These are phyloP conservation scores for Pseudonitzschia pungens DNA, from an alignment of 108 stramenopile species.

Conservation along the genomic window DNA sequence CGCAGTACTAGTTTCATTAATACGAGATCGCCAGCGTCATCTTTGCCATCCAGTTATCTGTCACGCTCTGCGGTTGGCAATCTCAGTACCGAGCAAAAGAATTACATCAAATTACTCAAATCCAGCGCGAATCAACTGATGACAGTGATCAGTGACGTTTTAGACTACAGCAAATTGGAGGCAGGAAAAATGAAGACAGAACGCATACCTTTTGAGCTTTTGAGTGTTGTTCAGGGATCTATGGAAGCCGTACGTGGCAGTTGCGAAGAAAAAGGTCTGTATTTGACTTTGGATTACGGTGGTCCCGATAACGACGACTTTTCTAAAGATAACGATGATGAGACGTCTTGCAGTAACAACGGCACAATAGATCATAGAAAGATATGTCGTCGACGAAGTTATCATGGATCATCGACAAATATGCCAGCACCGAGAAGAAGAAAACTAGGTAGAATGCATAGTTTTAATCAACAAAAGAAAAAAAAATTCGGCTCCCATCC, in stretches of 20 bases:
- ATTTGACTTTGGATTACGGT: conserved; percentile 21
- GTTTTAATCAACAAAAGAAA: background rate
- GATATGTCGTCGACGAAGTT: background rate
- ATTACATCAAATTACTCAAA: conserved; percentile 34
- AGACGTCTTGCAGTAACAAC: background rate
- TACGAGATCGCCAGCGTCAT: background rate
- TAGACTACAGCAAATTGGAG: conserved; percentile 55
- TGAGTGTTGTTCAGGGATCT: conserved; percentile 39
- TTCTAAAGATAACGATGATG: background rate
- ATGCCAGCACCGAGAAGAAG: background rate
- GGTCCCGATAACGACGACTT: background rate
- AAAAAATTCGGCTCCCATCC: background rate
- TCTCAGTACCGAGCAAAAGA: conserved; percentile 40
- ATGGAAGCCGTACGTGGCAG: conserved; percentile 35
- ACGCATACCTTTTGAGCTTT: conserved; percentile 41
- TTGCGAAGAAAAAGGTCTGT: conserved; percentile 33
- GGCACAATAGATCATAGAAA: background rate
- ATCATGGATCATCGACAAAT: background rate
- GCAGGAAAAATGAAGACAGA: conserved; percentile 57
- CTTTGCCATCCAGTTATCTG: background rate
- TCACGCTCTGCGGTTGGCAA: background rate
- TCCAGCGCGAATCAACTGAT: conserved; percentile 36
- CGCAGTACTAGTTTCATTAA: background rate
- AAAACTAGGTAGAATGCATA: conserved; percentile 2
- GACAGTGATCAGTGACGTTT: conserved; percentile 50